Evolutionary conservation across 306 rosid genomes (phyloP).

Genomic region (Fragaria ananassa): DNA sequence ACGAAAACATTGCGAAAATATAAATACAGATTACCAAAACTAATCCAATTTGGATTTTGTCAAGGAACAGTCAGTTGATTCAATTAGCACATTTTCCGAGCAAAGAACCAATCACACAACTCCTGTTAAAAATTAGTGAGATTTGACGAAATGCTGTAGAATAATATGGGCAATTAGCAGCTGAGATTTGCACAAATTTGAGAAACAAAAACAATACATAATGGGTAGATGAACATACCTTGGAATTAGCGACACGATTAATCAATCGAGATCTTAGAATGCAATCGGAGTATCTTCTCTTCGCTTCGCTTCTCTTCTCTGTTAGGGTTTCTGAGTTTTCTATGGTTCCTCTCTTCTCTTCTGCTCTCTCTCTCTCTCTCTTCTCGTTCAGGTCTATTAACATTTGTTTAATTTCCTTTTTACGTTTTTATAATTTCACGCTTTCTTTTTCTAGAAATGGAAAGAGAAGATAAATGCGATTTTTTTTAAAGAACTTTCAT

Average conservation of each 20-base stretch:
- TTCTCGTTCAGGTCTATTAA: slow-evolving; percentile 38
- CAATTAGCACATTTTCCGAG: slow-evolving; percentile 10
- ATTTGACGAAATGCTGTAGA: slow-evolving; percentile 8
- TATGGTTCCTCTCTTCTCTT: slow-evolving; percentile 15
- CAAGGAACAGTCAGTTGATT: neutral
- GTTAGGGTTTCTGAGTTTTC: slow-evolving; percentile 53
- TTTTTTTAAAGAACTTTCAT: too few relatives aligned
- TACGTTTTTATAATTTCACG: neutral
- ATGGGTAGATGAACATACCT: slow-evolving; percentile 28
- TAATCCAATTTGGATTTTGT: slow-evolving; percentile 9
- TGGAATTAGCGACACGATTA: slow-evolving; percentile 33
- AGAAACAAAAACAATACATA: neutral
- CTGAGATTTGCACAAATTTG: slow-evolving; percentile 10
- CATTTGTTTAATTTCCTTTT: neutral
- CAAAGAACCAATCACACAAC: slow-evolving; percentile 16
- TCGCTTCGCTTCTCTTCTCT: neutral
- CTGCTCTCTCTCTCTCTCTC: slow-evolving; percentile 14
- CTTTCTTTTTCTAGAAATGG: too few relatives aligned
- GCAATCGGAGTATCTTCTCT: slow-evolving; percentile 30
- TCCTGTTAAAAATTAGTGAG: slow-evolving; percentile 17
- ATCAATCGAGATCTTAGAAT: slow-evolving; percentile 69
- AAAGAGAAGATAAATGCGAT: too few relatives aligned
- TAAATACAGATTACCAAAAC: neutral
- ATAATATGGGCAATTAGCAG: slow-evolving; percentile 25
- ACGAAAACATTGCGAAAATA: neutral